These are phyloP conservation scores for Myrmaecium sp. DNA, from an alignment of 2,329 filamentous ascomycete species.

Conservation along the genomic window DNA sequence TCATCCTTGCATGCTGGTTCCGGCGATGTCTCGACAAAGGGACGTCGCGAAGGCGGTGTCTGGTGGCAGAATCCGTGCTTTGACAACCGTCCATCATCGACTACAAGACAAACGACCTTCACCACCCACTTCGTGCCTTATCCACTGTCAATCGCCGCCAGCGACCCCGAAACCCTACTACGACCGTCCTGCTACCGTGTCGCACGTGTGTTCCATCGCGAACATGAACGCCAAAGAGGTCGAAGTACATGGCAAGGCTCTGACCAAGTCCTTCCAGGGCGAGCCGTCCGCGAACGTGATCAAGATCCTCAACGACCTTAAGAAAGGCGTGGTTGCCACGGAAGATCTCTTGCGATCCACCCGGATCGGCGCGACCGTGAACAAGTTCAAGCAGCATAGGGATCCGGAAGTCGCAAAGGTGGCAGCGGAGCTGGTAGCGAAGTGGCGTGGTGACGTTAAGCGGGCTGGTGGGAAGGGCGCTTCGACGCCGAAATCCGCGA, in stretches of 20 bases:
- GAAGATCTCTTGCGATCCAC: conserved; percentile 84
- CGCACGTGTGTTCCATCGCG: conserved; percentile 4
- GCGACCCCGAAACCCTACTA: too few species aligned
- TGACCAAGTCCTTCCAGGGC: conserved; percentile 64
- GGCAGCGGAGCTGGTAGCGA: conserved; percentile 68
- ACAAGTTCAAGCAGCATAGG: conserved; percentile 69
- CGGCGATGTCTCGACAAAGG: too few species aligned
- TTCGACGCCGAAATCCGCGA: conserved; percentile 29
- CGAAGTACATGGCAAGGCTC: conserved; percentile 55
- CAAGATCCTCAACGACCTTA: conserved; percentile 58
- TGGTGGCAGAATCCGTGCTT: too few species aligned
- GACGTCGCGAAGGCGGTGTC: too few species aligned
- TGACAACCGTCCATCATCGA: too few species aligned
- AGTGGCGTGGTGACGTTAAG: conserved; percentile 71
- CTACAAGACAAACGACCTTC: too few species aligned
- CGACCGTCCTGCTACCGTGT: neutral
- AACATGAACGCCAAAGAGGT: conserved; percentile 72
- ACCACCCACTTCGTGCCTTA: too few species aligned
- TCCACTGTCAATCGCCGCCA: too few species aligned
- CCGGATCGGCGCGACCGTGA: conserved; percentile 79
- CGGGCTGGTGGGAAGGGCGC: conserved; percentile 27
- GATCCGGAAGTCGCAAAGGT: conserved; percentile 53
- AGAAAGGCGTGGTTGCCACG: conserved; percentile 64
- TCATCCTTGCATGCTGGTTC: too few species aligned
- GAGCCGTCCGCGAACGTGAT: conserved; percentile 59